A percentile compares a stretch with the other conserved stretches of the same genome.
These are phyloP conservation scores for Cyclocybe aegerita DNA, from an alignment of 768 basidiomycete species.

Conservation along the genomic window DNA sequence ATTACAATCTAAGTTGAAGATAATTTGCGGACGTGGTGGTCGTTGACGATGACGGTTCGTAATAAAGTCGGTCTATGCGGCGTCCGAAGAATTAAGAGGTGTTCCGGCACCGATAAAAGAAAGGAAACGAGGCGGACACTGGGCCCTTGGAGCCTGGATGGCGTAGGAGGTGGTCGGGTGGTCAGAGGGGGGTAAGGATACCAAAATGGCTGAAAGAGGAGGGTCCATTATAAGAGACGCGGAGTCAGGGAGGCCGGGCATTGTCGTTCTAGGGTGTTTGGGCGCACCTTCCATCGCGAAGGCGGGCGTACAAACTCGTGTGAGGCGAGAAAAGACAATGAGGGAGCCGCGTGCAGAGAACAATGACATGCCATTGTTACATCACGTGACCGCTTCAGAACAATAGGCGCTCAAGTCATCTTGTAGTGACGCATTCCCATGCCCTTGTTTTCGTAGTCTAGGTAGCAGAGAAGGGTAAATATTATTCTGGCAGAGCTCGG, in stretches of 20 bases:
- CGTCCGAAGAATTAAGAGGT: slow-evolving; percentile 15
- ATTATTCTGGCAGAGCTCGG: too few species aligned
- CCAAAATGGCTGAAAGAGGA: neutral
- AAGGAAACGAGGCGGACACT: slow-evolving; percentile 12
- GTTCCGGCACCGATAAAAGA: slow-evolving; percentile 30
- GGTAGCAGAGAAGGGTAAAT: slow-evolving; percentile 1
- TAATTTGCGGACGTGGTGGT: slow-evolving; percentile 1
- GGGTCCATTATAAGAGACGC: slow-evolving; percentile 10
- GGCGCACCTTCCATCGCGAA: slow-evolving; percentile 8
- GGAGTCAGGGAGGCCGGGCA: neutral
- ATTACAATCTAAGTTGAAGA: slow-evolving; percentile 1
- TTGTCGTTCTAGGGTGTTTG: slow-evolving; percentile 9
- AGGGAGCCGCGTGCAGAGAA: neutral
- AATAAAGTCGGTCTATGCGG: neutral
- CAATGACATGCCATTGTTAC: slow-evolving; percentile 6
- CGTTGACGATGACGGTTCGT: slow-evolving; percentile 7
- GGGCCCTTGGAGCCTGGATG: slow-evolving; percentile 10
- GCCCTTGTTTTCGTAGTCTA: neutral
- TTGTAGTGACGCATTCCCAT: neutral
- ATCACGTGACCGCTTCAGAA: slow-evolving; percentile 21
- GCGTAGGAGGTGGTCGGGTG: slow-evolving; percentile 3
- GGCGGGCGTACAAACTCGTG: slow-evolving; percentile 11
- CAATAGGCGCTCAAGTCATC: slow-evolving; percentile 16
- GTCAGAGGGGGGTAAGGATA: slow-evolving; percentile 8
- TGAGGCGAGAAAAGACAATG: slow-evolving; percentile 13